Base-by-base conservation (phyloP, 345 rosid genomes). In the Salix koriyanagi region DNA sequence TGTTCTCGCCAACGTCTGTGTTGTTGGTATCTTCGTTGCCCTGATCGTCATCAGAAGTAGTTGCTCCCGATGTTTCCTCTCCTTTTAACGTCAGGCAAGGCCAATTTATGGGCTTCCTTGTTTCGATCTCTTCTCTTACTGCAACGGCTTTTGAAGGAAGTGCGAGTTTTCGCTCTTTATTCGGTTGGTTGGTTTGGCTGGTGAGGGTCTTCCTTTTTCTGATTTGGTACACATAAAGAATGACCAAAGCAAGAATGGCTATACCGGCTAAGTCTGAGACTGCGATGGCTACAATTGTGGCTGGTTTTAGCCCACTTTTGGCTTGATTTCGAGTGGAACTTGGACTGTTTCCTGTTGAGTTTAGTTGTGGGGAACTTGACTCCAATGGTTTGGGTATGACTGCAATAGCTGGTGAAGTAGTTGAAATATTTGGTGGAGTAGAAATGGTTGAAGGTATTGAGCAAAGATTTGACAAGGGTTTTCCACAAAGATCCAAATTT, bases 401-500 rank as follows among this genome's bases (percentile, higher is more conserved):
- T 2, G 99, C 99, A 67, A 95, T 91, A 18, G 98, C 98, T 9
- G 99, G 97, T 42, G 99, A 82, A 32, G 80, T 87, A 10, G 89
- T 84, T 36, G 95, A 70, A 73, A 36, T 77, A 52, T 89, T 91
- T 42, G 97, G 97, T 54, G 97, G 93, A 37, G 86, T 77, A 1
- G 99, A 89, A 21, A 87, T 87, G 69, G 92, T 87, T 21, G 99
- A 92, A 74, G 97, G 97, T 32, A 91, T 87, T 37, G 90, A 83
- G 60, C 99, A 95, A 64, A 89, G 89, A 76, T 72, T 90, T 86
- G 87, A 88, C 67, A 95, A 50, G 21, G 99, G 99, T 80, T 88
- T 90, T 65, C 99, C 99, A 69, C 99, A 95, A 15, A 95, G 82
- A 67, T 86, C 90, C 5, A 67, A 30, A 13, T 95, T 95, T 36